Evolutionary conservation across 768 basidiomycete species (phyloP).

Genomic region (Lentinula detonsa): DNA sequence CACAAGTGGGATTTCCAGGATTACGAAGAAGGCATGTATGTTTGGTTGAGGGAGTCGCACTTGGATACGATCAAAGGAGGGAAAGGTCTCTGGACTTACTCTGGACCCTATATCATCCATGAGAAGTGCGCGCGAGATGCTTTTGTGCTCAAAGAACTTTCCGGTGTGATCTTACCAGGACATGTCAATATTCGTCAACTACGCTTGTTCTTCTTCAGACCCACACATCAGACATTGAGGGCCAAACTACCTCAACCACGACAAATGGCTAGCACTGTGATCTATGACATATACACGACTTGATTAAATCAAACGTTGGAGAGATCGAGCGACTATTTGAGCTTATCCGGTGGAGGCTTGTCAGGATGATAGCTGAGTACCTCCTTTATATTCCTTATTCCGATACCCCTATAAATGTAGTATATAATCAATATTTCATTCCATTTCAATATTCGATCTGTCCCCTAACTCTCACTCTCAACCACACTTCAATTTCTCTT

Average conservation of each 20-base stretch:
- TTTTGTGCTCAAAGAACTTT: neutral
- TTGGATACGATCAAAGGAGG: conserved; percentile 16
- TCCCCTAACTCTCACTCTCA: too few relatives aligned
- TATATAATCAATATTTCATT: too few relatives aligned
- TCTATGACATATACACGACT: rapidly evolving
- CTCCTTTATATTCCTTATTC: too few relatives aligned
- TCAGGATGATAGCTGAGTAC: too few relatives aligned
- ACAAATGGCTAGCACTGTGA: too few relatives aligned
- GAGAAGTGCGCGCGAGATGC: neutral
- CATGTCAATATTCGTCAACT: neutral
- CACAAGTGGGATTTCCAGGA: conserved; percentile 10
- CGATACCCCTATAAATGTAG: too few relatives aligned
- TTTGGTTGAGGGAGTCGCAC: conserved; percentile 22
- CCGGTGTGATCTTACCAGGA: neutral
- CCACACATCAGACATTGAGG: neutral
- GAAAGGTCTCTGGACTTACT: conserved; percentile 14
- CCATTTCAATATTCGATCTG: too few relatives aligned
- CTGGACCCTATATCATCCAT: conserved; percentile 19
- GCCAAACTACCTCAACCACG: too few relatives aligned
- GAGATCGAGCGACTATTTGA: too few relatives aligned
- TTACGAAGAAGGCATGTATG: conserved; percentile 21
- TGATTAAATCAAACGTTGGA: too few relatives aligned
- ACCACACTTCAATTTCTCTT: too few relatives aligned
- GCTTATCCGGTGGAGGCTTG: too few relatives aligned
- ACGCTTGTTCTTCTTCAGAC: conserved; percentile 2